Percentiles rank a stretch among this genome's conserved stretches.
Conservation (phyloP, 2,329 filamentous ascomycete species). For the Sclerotinia glacialis region DNA sequence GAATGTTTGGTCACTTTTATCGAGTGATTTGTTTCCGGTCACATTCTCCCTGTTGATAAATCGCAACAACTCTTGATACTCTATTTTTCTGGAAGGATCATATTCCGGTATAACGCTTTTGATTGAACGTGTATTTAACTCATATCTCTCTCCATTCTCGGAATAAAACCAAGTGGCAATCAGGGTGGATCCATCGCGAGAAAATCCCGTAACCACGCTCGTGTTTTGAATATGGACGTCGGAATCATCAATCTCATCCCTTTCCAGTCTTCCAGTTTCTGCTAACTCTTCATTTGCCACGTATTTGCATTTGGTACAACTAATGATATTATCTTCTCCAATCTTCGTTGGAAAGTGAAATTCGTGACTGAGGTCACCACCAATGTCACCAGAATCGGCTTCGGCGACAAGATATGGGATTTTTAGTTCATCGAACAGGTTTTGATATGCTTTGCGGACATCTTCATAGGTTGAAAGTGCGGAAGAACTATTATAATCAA, state of each 20-base stretch:
- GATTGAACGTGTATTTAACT: constrained; percentile 60
- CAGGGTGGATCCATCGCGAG: constrained; percentile 63
- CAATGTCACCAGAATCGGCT: constrained; percentile 95
- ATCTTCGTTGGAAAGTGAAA: constrained; percentile 79
- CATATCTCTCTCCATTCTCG: constrained; percentile 31
- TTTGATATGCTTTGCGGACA: constrained; percentile 70
- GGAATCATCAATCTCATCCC: neutral
- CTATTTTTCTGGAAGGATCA: constrained; percentile 54
- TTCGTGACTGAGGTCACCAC: constrained; percentile 88
- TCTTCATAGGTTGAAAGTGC: constrained; percentile 77
- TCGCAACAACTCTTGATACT: neutral
- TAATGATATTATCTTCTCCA: constrained; percentile 83
- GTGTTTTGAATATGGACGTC: constrained; percentile 41
- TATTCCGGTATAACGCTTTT: constrained; percentile 65
- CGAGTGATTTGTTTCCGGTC: neutral
- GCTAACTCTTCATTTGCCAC: constrained; percentile 88
- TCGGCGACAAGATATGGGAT: constrained; percentile 81
- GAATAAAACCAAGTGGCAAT: constrained; percentile 60
- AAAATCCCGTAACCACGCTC: constrained; percentile 54
- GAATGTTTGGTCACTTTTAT: neutral
- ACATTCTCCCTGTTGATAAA: neutral
- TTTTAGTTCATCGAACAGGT: constrained; percentile 78
- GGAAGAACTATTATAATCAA: constrained; percentile 66
- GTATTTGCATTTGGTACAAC: constrained; percentile 70
- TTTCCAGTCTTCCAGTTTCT: constrained; percentile 27